Evolutionary conservation across 352 stramenopile species (phyloP), one percentile per base, ranked within the genome.

Genomic region (Globisporangium barbulae): DNA sequence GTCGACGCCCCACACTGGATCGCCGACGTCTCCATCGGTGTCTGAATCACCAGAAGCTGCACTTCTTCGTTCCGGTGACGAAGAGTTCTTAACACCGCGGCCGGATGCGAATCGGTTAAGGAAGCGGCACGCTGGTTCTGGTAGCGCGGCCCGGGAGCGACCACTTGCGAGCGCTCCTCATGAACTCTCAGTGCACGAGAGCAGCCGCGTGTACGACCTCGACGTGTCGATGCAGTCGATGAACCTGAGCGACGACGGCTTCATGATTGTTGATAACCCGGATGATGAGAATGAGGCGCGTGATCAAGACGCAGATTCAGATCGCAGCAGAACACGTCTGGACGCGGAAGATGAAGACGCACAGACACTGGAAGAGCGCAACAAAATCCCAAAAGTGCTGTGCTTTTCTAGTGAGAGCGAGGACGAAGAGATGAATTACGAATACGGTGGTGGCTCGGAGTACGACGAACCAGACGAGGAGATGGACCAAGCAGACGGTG

Each of bases 151-250:
- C 25, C 53, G 8, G n/a, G 45, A 59, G 28, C 33, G 48, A 22
- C 33, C 15, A 33, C 48, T 28, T 28, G 25, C 7, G 9, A 53
- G 37, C 35, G 31, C 57, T 17, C 57, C 48, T 15, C 59, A 56
- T 7, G 58, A 64, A 31, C 33, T 37, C 31, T 64, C 58, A 10
- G 35, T 41, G 7, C 60, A 59, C 15, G 60, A 60, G 15, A 47
- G n/a, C 7, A 44, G n/a, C 7, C 53, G 8, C 2, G 65, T 74
- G 0, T 53, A 49, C 10, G 67, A 86, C 58, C 67, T 91, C 33
- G 75, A 91, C 58, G 75, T 79, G 6, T 90, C 83, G 2, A 91
- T 90, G 80, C 80, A 88, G 30, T 88, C 76, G n/a, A 79, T 90
- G 72, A 72, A 88, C 48, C 53, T 89, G n/a, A 83, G 78, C 37